Evolutionary conservation across 2,329 filamentous ascomycete species (phyloP), one percentile per base, ranked within the genome.

Genomic region (Raffaelea ambrosiae): DNA sequence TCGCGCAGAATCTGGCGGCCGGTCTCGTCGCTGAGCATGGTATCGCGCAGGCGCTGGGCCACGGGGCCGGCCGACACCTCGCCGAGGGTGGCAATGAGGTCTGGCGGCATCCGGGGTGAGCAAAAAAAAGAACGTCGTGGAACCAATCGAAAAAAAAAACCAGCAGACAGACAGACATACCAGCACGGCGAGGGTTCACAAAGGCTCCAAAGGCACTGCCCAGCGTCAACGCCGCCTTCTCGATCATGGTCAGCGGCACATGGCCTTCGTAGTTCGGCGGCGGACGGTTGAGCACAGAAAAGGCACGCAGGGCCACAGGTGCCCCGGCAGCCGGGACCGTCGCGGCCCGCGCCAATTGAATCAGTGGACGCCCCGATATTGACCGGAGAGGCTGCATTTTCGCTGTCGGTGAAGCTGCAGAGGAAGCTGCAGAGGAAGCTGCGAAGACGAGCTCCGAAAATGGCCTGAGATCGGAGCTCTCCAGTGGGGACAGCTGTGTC

Each of bases 11-110:
- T 96, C 44, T 89, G 84, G 1, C 93, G 86, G 48, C 93, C 93
- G 0, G 88, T 95, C 1, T 87, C 75, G 54, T 83, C 73, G 23
- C 80, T 71, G 47, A 98, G 86, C 93, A 98, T 98, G 53, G 85
- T 87, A 62, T 91, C 80, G 55, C 88, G 89, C 19, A 98, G 86
- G 48, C 88, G 86, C 67, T 87, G 81, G 66, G 96, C 90, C 71
- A 97, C 96, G 13, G 93, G 93, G 10, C 90, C 88, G 20, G 90
- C 88, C 3, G 93, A 97, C 23, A 90, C 83, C 73, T 98, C 93
- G 61, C 90, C 91, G n/a, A 95, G 79, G 31, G 88, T 80, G 31
- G 93, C 93, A 58, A 98, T 94, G 56, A 98, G 81, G 70, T 98
- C 93, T 88, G 59, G 14, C 14, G 16, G 22, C 22, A n/a, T n/a